Conservation (phyloP, 495 filamentous ascomycete genomes). For the Tuber microsphaerosporum region DNA sequence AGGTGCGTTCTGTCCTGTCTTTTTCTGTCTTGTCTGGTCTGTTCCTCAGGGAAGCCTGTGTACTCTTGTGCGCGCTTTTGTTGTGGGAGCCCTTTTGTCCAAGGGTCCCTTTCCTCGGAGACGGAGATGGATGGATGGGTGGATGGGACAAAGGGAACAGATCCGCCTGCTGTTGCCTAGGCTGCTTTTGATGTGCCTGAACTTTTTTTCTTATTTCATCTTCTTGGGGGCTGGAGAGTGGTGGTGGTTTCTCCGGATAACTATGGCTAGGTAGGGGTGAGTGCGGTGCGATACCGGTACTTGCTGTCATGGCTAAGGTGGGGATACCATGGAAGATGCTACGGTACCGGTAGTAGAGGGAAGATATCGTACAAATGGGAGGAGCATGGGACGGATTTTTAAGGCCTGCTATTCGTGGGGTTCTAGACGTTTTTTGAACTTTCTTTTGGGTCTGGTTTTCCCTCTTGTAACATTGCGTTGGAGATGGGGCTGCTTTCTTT, state of each 20-base stretch:
- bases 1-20: not conserved
- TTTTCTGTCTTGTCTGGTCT: not conserved
- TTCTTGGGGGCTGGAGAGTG: not conserved
- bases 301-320: not conserved
- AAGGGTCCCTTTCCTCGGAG: not conserved
- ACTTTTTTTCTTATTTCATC: not conserved
- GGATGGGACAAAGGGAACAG: not conserved
- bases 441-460: not conserved
- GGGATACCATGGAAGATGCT: not conserved
- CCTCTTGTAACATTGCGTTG: not conserved
- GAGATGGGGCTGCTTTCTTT: not conserved
- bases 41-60: not conserved
- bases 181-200: not conserved
- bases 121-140: too few species aligned
- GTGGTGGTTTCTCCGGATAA: not conserved
- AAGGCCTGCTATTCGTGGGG: not conserved
- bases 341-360: not conserved
- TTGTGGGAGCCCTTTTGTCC: not conserved
- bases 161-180: not conserved
- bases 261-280: not conserved
- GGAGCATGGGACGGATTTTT: not conserved
- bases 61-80: slow-evolving; percentile 2
- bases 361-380: not conserved
- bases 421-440: slow-evolving; percentile 1
- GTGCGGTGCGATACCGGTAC: not conserved